Evolutionary conservation across 2,329 filamentous ascomycete species (phyloP).

Genomic region (Paramyrothecium roridum): DNA sequence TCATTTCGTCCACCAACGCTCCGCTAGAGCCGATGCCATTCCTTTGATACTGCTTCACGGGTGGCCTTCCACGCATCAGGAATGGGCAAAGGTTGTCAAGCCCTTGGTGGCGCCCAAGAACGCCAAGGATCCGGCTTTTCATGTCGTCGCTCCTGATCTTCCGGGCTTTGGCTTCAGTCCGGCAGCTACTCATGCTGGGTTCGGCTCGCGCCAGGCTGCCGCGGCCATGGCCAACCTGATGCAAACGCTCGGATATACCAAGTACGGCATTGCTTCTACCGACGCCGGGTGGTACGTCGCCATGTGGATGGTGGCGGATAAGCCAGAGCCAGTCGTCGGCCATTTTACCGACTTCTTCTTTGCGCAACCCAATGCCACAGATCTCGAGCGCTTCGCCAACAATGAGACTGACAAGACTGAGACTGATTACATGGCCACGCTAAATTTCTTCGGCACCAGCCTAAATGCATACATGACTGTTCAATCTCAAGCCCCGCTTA

Average conservation of each 20-base stretch:
- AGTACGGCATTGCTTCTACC: conserved; percentile 28
- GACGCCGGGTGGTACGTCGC: conserved; percentile 21
- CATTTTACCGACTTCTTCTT: not conserved
- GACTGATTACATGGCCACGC: too few relatives aligned
- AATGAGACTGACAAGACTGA: conserved; percentile 24
- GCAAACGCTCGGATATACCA: conserved; percentile 32
- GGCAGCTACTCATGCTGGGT: conserved; percentile 15
- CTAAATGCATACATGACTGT: too few relatives aligned
- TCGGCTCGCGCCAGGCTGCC: conserved; percentile 24
- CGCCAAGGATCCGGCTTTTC: conserved; percentile 32
- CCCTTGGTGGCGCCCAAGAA: conserved; percentile 22
- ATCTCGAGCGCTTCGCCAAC: not conserved
- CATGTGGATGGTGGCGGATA: conserved; percentile 4
- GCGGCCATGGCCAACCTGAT: conserved; percentile 33
- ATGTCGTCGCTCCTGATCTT: conserved; percentile 42
- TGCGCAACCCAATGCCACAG: not conserved
- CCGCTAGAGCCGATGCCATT: conserved; percentile 21
- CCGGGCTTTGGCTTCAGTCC: conserved; percentile 42
- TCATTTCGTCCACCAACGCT: conserved; percentile 11
- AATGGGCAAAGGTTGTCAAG: conserved; percentile 30
- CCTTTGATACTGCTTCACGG: conserved; percentile 39
- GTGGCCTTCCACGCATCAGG: conserved; percentile 39
- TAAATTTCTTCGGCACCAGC: too few relatives aligned
- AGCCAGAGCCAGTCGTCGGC: not conserved
- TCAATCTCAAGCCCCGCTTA: too few relatives aligned